These are phyloP conservation scores for Suhomyces panamericanus DNA, from an alignment of 1,139 yeast genomes.

Conservation along the genomic window DNA sequence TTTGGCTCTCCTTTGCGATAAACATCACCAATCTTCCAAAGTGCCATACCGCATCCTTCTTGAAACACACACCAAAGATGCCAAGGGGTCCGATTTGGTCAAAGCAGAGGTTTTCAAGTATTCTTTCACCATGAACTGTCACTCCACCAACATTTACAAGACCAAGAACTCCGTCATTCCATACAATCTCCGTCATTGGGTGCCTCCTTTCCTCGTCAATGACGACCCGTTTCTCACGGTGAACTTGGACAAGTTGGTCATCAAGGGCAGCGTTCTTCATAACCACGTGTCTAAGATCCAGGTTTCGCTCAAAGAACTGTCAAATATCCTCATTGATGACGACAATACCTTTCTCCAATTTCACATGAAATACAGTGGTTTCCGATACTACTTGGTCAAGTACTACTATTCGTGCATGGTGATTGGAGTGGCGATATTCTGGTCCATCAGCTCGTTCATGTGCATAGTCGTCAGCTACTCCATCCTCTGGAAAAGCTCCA, in stretches of 20 bases:
- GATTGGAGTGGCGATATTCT: constrained; percentile 51
- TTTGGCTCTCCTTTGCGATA: constrained; percentile 34
- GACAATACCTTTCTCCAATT: constrained; percentile 14
- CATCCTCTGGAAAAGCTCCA: constrained; percentile 12
- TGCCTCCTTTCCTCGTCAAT: constrained; percentile 36
- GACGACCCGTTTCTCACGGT: constrained; percentile 19
- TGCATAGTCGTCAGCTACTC: constrained; percentile 29
- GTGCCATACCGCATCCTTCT: constrained; percentile 11
- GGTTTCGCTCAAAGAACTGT: not conserved
- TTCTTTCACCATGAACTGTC: constrained; percentile 29
- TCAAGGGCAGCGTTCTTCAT: constrained; percentile 12
- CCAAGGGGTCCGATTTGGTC: not conserved
- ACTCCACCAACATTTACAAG: constrained; percentile 29
- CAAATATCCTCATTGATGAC: constrained; percentile 8
- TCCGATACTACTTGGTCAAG: constrained; percentile 55
- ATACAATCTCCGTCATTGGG: constrained; percentile 37
- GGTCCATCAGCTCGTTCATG: constrained; percentile 40
- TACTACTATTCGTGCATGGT: constrained; percentile 49
- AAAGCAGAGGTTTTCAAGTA: constrained; percentile 8
- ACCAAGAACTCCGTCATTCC: constrained; percentile 37
- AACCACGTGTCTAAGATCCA: constrained; percentile 6
- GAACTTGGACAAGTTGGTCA: constrained; percentile 12
- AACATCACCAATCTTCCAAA: constrained; percentile 11
- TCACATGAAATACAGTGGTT: constrained; percentile 34
- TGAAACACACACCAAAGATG: constrained; percentile 1